Evolutionary conservation across 768 basidiomycete species (phyloP), one percentile per base, ranked within the genome.

Genomic region (Hemileccinum impolitum): DNA sequence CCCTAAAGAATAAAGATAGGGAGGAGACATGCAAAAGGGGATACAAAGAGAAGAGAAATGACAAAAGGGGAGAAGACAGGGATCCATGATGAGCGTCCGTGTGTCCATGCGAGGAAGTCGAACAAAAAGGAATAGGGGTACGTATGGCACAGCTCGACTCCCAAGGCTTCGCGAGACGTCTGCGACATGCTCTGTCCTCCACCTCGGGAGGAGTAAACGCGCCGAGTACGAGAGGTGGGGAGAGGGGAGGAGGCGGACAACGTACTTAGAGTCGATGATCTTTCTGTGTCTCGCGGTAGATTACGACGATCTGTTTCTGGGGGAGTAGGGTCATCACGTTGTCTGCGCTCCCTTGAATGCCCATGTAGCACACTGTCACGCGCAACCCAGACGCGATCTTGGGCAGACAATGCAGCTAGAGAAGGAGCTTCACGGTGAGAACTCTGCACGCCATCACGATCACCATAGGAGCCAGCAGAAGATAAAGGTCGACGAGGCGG

Each of bases 91-190:
- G 68, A 72, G 65, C 61, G 66, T 67, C 70, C 64, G 66, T 64
- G 64, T 58, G 69, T 72, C 69, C 67, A 69, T 58, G 60, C 68
- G 60, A 65, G 63, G 62, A 66, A 61, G 70, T 63, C 70, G 70
- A 65, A 69, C 55, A 66, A 64, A 58, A 63, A 70, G 57, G 61
- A 67, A 65, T 26, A 54, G 56, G 56, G 34, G 48, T 63, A 56
- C 57, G 50, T 57, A 62, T 47, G 56, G 60, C 66, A 56, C 51
- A 61, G 60, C 72, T 72, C 69, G 52, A 69, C 72, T 72, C 74
- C 74, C 73, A 66, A 74, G 72, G 74, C 65, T 72, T 72, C 70
- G 61, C 70, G 46, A 72, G 71, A 75, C 67, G 61, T 57, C 56
- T 62, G 65, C 66, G 50, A 63, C 48, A 51, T 51, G 60, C 61